phyloP scores from a whole-genome alignment of 495 filamentous ascomycete species.

The Ramalina peruviana region DNA sequence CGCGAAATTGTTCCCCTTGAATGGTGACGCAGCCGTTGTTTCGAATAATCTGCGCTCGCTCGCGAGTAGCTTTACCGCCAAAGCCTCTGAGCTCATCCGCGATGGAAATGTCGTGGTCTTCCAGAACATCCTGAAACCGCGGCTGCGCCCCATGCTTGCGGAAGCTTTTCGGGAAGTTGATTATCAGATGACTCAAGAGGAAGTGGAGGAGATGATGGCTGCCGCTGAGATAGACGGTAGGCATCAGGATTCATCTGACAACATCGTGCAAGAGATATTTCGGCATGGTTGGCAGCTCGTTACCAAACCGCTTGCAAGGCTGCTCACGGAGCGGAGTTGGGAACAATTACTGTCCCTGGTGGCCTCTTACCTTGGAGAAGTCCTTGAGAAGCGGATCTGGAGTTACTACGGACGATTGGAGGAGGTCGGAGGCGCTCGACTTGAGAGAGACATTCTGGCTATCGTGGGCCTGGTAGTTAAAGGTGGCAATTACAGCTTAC shows the following conservation, averaged over 20 bases:
- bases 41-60: slow-evolving; percentile 51
- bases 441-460: slow-evolving; percentile 77
- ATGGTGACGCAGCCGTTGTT: slow-evolving; percentile 55
- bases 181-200: slow-evolving; percentile 46
- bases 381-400: slow-evolving; percentile 86
- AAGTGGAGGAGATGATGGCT: slow-evolving; percentile 25
- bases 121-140: slow-evolving; percentile 74
- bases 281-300: slow-evolving; percentile 71
- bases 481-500: slow-evolving; percentile 61
- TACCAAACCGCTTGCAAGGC: slow-evolving; percentile 66
- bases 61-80: slow-evolving; percentile 54
- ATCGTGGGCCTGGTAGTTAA: slow-evolving; percentile 64
- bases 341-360: slow-evolving; percentile 58
- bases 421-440: slow-evolving; percentile 66
- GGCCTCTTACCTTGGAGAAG: slow-evolving; percentile 52
- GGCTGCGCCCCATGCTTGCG: slow-evolving; percentile 68
- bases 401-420: slow-evolving; percentile 69
- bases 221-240: slow-evolving; percentile 15
- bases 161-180: slow-evolving; percentile 88
- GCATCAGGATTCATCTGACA: slow-evolving; percentile 26
- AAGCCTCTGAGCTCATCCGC: slow-evolving; percentile 63
- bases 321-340: slow-evolving; percentile 62
- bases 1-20: slow-evolving; percentile 60
- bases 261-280: slow-evolving; percentile 57
- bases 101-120: slow-evolving; percentile 77